Conservation (phyloP, 2,329 filamentous ascomycete genomes). For the Colletotrichum liaoningense region DNA sequence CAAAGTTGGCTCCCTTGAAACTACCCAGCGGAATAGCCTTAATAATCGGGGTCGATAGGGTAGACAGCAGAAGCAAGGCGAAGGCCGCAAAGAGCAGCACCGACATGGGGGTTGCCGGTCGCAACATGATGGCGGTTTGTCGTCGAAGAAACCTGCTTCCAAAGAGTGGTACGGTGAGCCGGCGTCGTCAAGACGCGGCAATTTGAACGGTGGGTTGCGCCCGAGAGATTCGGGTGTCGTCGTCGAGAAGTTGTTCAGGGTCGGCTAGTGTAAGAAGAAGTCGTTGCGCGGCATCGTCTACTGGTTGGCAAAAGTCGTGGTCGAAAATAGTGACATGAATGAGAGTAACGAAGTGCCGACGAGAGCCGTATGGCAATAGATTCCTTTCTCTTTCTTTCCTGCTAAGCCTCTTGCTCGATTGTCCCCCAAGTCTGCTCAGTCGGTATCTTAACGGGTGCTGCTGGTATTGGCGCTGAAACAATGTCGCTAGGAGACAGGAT, state of each 20-base stretch:
- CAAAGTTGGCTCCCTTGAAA: slow-evolving; percentile 82
- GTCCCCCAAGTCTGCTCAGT: not conserved
- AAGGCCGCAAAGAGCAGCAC: slow-evolving; percentile 89
- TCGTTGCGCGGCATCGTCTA: slow-evolving; percentile 27
- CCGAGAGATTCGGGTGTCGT: slow-evolving; percentile 2
- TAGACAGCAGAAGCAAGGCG: slow-evolving; percentile 83
- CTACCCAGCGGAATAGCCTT: slow-evolving; percentile 85
- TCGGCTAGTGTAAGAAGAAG: slow-evolving; percentile 14
- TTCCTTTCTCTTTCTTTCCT: slow-evolving; percentile 16
- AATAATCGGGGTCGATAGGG: slow-evolving; percentile 92
- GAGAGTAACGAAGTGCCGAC: slow-evolving; percentile 12
- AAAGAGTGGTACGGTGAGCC: slow-evolving; percentile 42
- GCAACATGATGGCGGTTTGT: slow-evolving; percentile 74
- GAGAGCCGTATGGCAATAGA: not conserved
- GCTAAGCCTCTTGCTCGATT: not conserved
- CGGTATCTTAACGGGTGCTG: not conserved
- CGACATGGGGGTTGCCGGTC: slow-evolving; percentile 91
- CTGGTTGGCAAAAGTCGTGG: not conserved
- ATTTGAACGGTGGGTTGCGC: slow-evolving; percentile 19
- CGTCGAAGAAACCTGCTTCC: slow-evolving; percentile 50
- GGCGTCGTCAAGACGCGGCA: slow-evolving; percentile 59
- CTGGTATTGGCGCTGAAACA: slow-evolving; percentile 27
- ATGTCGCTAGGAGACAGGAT: slow-evolving; percentile 16
- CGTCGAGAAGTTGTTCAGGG: not conserved
- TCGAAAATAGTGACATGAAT: slow-evolving; percentile 19